Evolutionary conservation across 75 land plant species (phyloP), one percentile per base, ranked within the genome.

Genomic region (Azolla pinnata): DNA sequence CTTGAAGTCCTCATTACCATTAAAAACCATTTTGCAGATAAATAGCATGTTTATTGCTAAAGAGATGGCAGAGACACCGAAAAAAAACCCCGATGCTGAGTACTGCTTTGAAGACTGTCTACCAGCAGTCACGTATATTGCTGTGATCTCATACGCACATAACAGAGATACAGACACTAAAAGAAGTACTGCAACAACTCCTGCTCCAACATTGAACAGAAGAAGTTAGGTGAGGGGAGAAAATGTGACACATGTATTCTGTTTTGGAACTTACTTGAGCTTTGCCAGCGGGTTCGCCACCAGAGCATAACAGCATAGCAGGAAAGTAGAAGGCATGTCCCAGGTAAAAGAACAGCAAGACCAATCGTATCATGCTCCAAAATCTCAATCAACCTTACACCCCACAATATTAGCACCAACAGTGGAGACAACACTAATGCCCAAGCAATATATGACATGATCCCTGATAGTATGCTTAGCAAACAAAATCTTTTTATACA

Each of bases 231-330:
- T 35, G 21, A 48, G 18, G 7, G 9, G 3, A 8, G 51, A 48
- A 59, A 9, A 60, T 27, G 25, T 25, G 54, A 25, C 54, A 23
- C 28, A 52, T 2, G 14, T 46, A 4, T 46, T 24, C 3, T 2
- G 29, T 2, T 12, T 30, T 50, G 31, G 51, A 44, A 54, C 99
- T 50, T 83, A 95, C 99, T 81, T 71, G 99, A 95, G 74, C 99
- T 95, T 75, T 95, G 99, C 99, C 99, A 95, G 67, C 87, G 96
- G 33, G 99, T 95, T 70, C 99, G 85, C 99, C 99, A 95, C 99
- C 99, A 95, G 30, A 95, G 88, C 99, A 95, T 95, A 24, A 95
- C 72, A 12, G 99, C 85, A 74, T 95, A 95, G 31, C 86, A 90
- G 26, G 91, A 81, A 66, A 95, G 59, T 18, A 95, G 62, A 21